These are phyloP conservation scores for Lodderomyces orthopsilosis DNA, from an alignment of 1,139 yeast species.

Conservation along the genomic window DNA sequence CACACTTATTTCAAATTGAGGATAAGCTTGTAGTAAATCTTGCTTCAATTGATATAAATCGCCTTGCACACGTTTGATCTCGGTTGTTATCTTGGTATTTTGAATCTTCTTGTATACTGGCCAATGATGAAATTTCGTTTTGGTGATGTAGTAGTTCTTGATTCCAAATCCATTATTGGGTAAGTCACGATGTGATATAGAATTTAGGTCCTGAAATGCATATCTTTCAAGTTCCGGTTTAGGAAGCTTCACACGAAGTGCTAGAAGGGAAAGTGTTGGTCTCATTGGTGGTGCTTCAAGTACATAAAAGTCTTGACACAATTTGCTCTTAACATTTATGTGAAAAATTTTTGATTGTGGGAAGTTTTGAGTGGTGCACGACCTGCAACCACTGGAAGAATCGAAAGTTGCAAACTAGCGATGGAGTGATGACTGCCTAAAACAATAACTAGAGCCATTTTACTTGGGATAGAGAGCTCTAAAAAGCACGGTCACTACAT, in stretches of 20 bases:
- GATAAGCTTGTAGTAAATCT: conserved; percentile 52
- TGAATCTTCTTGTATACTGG: conserved; percentile 65
- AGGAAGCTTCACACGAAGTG: conserved; percentile 5
- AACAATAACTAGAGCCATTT: no score
- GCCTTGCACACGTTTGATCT: conserved; percentile 63
- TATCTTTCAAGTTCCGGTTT: conserved; percentile 7
- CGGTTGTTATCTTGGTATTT: conserved; percentile 56
- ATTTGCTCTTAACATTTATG: not conserved
- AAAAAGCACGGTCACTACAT: no score
- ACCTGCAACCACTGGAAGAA: no score
- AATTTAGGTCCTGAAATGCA: conserved; percentile 5
- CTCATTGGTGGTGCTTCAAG: conserved; percentile 15
- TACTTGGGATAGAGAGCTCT: no score
- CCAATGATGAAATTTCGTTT: conserved; percentile 60
- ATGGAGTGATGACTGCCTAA: no score
- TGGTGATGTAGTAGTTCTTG: conserved; percentile 46
- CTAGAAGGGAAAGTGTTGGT: conserved; percentile 15
- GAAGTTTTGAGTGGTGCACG: not conserved
- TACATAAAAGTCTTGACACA: not conserved
- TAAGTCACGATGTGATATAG: conserved; percentile 7
- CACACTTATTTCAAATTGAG: conserved; percentile 40
- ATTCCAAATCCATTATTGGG: conserved; percentile 42
- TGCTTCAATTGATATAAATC: conserved; percentile 55
- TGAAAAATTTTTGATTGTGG: not conserved
- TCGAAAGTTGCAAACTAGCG: no score